Conservation (phyloP, 164 flowering plant genomes). For the Berberis thunbergii region DNA sequence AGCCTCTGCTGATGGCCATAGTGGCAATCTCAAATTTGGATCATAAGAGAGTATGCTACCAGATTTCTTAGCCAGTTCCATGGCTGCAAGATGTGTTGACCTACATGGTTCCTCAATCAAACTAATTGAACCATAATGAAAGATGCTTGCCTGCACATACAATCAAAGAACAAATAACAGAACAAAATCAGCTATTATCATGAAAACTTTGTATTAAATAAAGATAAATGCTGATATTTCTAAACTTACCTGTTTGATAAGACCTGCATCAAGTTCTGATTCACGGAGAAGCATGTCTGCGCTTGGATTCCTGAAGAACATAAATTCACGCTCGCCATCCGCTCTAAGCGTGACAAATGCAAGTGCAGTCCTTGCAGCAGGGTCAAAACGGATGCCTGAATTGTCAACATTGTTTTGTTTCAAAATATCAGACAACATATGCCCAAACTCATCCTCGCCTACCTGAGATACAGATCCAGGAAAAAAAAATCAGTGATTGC, state of each 20-base stretch:
- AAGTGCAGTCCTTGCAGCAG: constrained; percentile 57
- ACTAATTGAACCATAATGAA: constrained; percentile 78
- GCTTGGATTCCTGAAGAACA: constrained; percentile 78
- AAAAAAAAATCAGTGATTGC: not conserved
- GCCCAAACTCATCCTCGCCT: constrained; percentile 65
- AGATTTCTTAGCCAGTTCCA: constrained; percentile 48
- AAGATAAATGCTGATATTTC: not conserved
- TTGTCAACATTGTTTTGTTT: constrained; percentile 56
- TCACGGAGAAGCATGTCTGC: constrained; percentile 79
- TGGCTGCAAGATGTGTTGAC: constrained; percentile 63
- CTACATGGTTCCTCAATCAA: constrained; percentile 72
- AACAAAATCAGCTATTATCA: constrained; percentile 1
- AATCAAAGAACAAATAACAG: not conserved
- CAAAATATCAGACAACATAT: constrained; percentile 50
- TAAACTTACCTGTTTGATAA: constrained; percentile 38
- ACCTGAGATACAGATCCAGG: constrained; percentile 29
- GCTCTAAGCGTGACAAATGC: constrained; percentile 67
- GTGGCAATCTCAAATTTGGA: constrained; percentile 63
- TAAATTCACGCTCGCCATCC: constrained; percentile 75
- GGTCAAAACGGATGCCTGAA: constrained; percentile 59
- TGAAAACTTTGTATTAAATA: not conserved
- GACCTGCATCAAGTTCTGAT: constrained; percentile 48
- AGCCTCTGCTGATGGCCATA: constrained; percentile 76
- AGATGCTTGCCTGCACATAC: constrained; percentile 42
- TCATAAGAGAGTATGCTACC: constrained; percentile 69